phyloP scores from a whole-genome alignment of 225 moss, liverwort and hornwort species.

The Takakia lepidozioides region DNA sequence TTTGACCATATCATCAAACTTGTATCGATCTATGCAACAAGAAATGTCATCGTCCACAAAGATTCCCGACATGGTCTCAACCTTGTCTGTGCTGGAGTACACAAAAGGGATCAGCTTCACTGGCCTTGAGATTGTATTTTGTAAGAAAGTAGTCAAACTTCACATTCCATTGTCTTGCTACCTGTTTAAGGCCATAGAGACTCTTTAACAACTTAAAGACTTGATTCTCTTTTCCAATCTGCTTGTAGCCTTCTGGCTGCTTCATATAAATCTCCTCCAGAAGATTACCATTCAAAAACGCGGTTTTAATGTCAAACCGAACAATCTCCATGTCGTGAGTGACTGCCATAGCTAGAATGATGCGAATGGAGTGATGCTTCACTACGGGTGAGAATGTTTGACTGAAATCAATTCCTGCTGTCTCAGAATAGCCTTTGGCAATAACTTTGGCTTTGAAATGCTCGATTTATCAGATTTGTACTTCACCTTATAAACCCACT shows the following conservation, averaged over 20 bases:
- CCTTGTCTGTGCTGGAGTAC: background rate
- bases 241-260: background rate
- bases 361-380: background rate
- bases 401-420: background rate
- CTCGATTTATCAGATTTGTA: background rate
- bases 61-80: background rate
- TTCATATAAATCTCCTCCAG: background rate
- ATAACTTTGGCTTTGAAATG: too few species aligned
- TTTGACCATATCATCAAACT: background rate
- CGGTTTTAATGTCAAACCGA: background rate
- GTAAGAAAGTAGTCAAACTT: background rate
- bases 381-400: constrained; percentile 1
- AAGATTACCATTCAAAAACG: constrained; percentile 1
- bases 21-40: background rate
- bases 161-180: background rate
- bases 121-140: background rate
- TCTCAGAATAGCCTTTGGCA: background rate
- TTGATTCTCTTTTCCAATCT: background rate
- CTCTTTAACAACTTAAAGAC: background rate
- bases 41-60: background rate
- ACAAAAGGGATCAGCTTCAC: background rate
- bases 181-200: background rate
- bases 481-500: constrained; percentile 2
- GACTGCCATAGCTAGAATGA: constrained; percentile 3
- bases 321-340: background rate